phyloP scores from a whole-genome alignment of 768 basidiomycete species.

The Nevesoporus exiguus region DNA sequence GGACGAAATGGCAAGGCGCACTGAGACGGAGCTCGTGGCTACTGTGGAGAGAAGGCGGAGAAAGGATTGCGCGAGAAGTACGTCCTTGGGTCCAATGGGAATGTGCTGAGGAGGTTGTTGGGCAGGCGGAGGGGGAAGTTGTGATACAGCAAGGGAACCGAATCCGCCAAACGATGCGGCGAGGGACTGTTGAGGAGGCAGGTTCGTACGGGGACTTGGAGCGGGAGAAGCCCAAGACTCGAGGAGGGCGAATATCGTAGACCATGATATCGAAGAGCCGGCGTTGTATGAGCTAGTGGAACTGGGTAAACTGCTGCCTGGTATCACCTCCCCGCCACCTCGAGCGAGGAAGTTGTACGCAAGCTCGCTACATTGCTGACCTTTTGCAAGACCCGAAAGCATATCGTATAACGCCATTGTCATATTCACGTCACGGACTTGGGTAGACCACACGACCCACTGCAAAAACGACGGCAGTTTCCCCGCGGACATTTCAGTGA shows the following conservation, averaged over 20 bases:
- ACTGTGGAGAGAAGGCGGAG: slow-evolving; percentile 76
- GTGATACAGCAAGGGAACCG: slow-evolving; percentile 26
- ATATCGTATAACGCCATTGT: slow-evolving; percentile 84
- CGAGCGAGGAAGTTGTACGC: slow-evolving; percentile 87
- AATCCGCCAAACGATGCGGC: slow-evolving; percentile 30
- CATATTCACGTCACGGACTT: slow-evolving; percentile 68
- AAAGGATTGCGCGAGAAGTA: slow-evolving; percentile 76
- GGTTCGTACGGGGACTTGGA: slow-evolving; percentile 42
- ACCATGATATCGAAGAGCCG: slow-evolving; percentile 72
- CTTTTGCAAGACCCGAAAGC: slow-evolving; percentile 79
- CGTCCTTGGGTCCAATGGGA: slow-evolving; percentile 64
- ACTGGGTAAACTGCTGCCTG: slow-evolving; percentile 50
- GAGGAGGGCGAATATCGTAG: slow-evolving; percentile 65
- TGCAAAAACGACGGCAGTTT: slow-evolving; percentile 76
- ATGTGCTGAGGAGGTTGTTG: slow-evolving; percentile 42
- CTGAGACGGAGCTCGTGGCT: slow-evolving; percentile 68
- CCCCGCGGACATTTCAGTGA: slow-evolving; percentile 56
- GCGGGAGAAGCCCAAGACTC: slow-evolving; percentile 70
- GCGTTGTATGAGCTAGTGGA: slow-evolving; percentile 36
- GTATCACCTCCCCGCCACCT: slow-evolving; percentile 66
- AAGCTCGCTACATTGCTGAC: slow-evolving; percentile 79
- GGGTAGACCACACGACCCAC: slow-evolving; percentile 87
- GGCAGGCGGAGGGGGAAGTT: slow-evolving; percentile 28
- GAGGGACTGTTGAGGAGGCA: slow-evolving; percentile 42
- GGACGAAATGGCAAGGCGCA: slow-evolving; percentile 71